Base-by-base conservation (phyloP, 306 rosid species). In the Rosa multiflora region DNA sequence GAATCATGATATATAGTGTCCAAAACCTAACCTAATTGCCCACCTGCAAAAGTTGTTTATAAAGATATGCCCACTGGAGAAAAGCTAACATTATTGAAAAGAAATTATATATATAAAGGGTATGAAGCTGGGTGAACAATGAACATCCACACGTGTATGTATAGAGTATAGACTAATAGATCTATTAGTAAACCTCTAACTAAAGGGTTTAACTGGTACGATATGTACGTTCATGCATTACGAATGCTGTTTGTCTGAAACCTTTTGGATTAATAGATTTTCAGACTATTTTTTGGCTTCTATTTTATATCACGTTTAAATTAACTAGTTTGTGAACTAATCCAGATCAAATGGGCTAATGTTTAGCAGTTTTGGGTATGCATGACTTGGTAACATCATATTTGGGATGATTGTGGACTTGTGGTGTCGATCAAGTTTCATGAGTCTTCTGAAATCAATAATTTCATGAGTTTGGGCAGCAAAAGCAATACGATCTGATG, bases 21-120 rank as follows among this genome's bases (percentile, higher is more conserved):
- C 73, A 66, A 76, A 56, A n/a, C 64, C 59, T 76, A 47, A 68
- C 49, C 40, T 42, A 76, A 49, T 46, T 29, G 44, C 59, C 47
- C 59, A 47, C 72, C 67, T 35, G 48, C 26, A 37, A 67, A 67
- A 67, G 72, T 32, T 39, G 21, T 7, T 18, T 4, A 17, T 40
- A 67, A 39, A 67, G 26, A 39, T 15, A 40, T 32, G 47, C 48
- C 49, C 72, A 67, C 72, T 18, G 48, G 48, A 8, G 29, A 67
- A 67, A 67, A 67, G 72, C 26, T 67, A 17, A 0, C 21, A 64
- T 35, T 64, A 37, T 15, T 61, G 67, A 61, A 29, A 12, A 32
- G 10, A 14, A 32, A 32, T 32, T 29, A 7, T 44, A 44, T 44
- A 44, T 7, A 32, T 44, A 2, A 21, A 61, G 39, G 18, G 5